These are phyloP conservation scores for Kregervanrija fluxuum DNA, from an alignment of 805 yeast species.

Conservation along the genomic window DNA sequence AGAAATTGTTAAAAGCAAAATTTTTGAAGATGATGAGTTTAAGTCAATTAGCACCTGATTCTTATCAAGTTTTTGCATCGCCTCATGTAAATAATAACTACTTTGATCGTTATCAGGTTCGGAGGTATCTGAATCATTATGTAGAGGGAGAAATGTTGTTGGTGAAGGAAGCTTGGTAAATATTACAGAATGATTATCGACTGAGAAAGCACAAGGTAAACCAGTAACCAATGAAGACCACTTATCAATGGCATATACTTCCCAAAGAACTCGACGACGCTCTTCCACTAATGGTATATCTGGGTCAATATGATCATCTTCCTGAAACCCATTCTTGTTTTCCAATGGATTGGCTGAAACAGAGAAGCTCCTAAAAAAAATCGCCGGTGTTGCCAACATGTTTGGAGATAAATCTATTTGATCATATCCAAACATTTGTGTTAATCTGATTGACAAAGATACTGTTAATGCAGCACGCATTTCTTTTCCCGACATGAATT, in stretches of 20 bases:
- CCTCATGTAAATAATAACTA: slow-evolving; percentile 23
- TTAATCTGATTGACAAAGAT: slow-evolving; percentile 19
- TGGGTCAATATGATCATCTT: slow-evolving; percentile 19
- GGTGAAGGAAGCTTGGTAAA: slow-evolving; percentile 26
- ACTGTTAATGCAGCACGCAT: slow-evolving; percentile 23
- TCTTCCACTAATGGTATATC: slow-evolving; percentile 24
- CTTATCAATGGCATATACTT: slow-evolving; percentile 23
- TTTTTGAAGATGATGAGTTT: slow-evolving; percentile 19
- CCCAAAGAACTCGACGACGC: slow-evolving; percentile 27
- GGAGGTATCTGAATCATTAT: slow-evolving; percentile 4
- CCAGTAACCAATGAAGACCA: slow-evolving; percentile 28
- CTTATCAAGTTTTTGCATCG: slow-evolving; percentile 22
- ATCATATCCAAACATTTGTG: slow-evolving; percentile 26
- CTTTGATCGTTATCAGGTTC: slow-evolving; percentile 5
- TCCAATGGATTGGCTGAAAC: slow-evolving; percentile 4
- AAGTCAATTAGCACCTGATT: slow-evolving; percentile 23
- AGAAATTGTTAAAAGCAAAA: slow-evolving; percentile 22
- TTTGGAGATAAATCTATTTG: slow-evolving; percentile 22
- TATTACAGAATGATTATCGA: slow-evolving; percentile 20
- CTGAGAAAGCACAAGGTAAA: slow-evolving; percentile 23
- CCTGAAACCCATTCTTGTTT: slow-evolving; percentile 6
- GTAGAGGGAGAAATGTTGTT: slow-evolving; percentile 16
- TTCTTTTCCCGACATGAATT: slow-evolving; percentile 21
- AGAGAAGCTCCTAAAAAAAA: slow-evolving; percentile 11
- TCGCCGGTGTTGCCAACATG: slow-evolving; percentile 13